Percentiles rank a stretch among this genome's conserved stretches.
Evolutionary conservation across 176 grass and related monocot genomes (phyloP).

Genomic region (Triticum timopheevii): DNA sequence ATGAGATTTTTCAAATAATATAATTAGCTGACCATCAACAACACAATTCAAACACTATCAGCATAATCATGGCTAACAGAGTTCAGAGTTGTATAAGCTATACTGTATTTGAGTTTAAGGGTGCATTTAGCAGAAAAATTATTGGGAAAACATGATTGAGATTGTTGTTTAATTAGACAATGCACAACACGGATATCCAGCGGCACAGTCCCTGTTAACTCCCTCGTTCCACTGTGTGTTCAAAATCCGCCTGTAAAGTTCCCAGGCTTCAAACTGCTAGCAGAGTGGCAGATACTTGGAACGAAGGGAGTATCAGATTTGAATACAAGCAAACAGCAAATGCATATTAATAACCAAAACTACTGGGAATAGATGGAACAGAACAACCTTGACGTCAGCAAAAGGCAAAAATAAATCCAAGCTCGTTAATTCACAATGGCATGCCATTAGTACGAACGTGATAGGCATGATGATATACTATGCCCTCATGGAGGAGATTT

Average conservation of each 20-base stretch:
- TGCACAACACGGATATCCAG: neutral
- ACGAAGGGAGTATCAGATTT: neutral
- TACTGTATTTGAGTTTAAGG: too few relatives aligned
- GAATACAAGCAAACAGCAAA: neutral
- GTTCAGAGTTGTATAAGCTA: too few relatives aligned
- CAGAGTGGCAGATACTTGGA: neutral
- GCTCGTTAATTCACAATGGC: neutral
- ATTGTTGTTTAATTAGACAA: neutral
- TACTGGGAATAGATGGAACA: slow-evolving; percentile 15
- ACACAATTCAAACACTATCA: too few relatives aligned
- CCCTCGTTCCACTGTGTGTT: neutral
- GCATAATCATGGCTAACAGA: too few relatives aligned
- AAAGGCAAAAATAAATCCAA: slow-evolving; percentile 16
- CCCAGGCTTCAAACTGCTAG: neutral
- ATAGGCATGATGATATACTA: neutral
- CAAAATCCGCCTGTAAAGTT: neutral
- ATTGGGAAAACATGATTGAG: neutral
- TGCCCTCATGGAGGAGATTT: too few relatives aligned
- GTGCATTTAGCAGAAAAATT: neutral
- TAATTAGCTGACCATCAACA: neutral
- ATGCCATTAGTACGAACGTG: neutral
- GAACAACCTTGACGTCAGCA: neutral
- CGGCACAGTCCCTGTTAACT: neutral
- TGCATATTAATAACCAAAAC: neutral
- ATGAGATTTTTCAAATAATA: neutral